Percentiles rank a stretch among this genome's conserved stretches.
These are phyloP conservation scores for Fusarium tanahbumbuense DNA, from an alignment of 2,329 filamentous ascomycete genomes.

Conservation along the genomic window DNA sequence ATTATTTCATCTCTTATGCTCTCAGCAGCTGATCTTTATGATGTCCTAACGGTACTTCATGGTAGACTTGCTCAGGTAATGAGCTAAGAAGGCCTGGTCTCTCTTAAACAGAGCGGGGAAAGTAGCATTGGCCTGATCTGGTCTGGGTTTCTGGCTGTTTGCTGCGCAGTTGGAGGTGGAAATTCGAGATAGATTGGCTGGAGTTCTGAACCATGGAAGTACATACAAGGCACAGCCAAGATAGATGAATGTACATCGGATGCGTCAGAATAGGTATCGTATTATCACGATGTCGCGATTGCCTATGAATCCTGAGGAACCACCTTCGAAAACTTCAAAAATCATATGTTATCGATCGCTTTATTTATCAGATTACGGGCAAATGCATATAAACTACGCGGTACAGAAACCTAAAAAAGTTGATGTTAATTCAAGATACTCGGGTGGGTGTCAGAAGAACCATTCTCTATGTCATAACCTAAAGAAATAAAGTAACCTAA, in stretches of 20 bases:
- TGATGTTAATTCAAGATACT: conserved; percentile 12
- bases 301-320: neutral
- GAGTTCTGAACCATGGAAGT: neutral
- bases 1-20: neutral
- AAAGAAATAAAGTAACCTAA: too few relatives aligned
- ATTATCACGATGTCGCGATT: neutral
- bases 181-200: conserved; percentile 17
- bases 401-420: neutral
- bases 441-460: neutral
- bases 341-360: neutral
- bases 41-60: neutral
- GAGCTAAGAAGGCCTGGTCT: neutral
- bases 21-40: neutral
- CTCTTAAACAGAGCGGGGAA: conserved; percentile 41
- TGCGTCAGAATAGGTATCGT: neutral
- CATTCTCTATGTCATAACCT: too few relatives aligned
- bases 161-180: conserved; percentile 19
- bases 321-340: neutral
- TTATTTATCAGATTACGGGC: neutral
- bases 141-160: conserved; percentile 5
- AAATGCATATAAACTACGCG: too few relatives aligned
- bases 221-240: neutral
- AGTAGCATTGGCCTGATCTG: conserved; percentile 29
- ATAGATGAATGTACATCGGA: neutral
- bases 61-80: neutral